Percentiles rank a stretch among this genome's conserved stretches.
Conservation (phyloP, 306 rosid genomes). For the Fragaria vesca region DNA sequence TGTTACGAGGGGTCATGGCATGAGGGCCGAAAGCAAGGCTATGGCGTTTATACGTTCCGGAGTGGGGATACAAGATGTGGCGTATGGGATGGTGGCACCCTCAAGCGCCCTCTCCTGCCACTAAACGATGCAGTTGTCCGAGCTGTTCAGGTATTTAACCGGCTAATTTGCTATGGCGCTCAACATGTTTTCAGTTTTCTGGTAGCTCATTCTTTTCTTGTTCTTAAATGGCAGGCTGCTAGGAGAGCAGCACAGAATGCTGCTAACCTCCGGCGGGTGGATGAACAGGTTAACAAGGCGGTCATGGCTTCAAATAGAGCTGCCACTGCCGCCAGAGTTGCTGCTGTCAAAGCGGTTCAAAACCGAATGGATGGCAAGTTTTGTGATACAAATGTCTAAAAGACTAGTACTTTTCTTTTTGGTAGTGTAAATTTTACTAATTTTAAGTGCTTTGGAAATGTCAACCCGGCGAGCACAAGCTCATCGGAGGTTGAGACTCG, state of each 20-base stretch:
- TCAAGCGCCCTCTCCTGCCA: slow-evolving; percentile 65
- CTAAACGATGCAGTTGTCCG: slow-evolving; percentile 51
- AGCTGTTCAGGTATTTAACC: slow-evolving; percentile 67
- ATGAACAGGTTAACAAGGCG: slow-evolving; percentile 75
- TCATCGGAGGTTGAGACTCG: slow-evolving; percentile 58
- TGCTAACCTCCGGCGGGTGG: slow-evolving; percentile 58
- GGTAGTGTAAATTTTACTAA: slow-evolving; percentile 65
- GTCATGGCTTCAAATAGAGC: slow-evolving; percentile 81
- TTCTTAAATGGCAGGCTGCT: slow-evolving; percentile 59
- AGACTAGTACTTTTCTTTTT: slow-evolving; percentile 30
- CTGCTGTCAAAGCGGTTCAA: slow-evolving; percentile 96
- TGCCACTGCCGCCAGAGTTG: slow-evolving; percentile 96
- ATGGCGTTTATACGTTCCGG: slow-evolving; percentile 70
- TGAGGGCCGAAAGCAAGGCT: slow-evolving; percentile 89
- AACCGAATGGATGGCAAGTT: slow-evolving; percentile 89
- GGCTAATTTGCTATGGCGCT: not conserved
- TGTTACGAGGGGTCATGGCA: slow-evolving; percentile 98
- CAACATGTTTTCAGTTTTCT: too few relatives aligned
- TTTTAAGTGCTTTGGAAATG: slow-evolving; percentile 50
- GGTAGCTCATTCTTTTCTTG: not conserved
- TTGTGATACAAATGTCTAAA: slow-evolving; percentile 60
- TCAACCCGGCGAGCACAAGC: slow-evolving; percentile 76
- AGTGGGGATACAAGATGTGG: slow-evolving; percentile 74
- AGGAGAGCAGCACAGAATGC: slow-evolving; percentile 76
- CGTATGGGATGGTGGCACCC: slow-evolving; percentile 88